Percentiles rank a stretch among this genome's conserved stretches.
These are phyloP conservation scores for Hygrocybe punicea DNA, from an alignment of 768 basidiomycete genomes.

Conservation along the genomic window DNA sequence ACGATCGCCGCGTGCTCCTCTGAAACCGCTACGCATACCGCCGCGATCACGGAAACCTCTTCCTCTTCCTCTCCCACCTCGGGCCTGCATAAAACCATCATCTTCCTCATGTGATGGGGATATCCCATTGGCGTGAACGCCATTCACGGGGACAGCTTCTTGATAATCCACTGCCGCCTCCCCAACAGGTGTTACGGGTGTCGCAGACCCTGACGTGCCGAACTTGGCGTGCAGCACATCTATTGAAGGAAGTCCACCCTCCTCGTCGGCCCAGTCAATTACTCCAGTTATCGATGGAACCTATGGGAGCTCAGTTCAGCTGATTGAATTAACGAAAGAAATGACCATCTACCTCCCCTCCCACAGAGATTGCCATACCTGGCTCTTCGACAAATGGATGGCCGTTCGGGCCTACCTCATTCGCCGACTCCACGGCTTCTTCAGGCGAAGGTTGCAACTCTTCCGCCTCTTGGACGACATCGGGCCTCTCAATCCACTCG, in stretches of 20 bases:
- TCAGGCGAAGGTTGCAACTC: slow-evolving; percentile 21
- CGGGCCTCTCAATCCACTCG: slow-evolving; percentile 56
- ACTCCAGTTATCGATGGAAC: slow-evolving; percentile 20
- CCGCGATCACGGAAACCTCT: slow-evolving; percentile 35
- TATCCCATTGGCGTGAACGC: slow-evolving; percentile 20
- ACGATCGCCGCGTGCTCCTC: slow-evolving; percentile 30
- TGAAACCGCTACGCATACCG: slow-evolving; percentile 42
- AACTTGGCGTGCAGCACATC: slow-evolving; percentile 73
- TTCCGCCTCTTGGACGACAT: slow-evolving; percentile 28
- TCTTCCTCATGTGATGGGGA: slow-evolving; percentile 33
- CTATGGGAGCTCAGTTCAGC: not conserved
- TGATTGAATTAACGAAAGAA: not conserved
- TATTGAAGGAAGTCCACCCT: slow-evolving; percentile 73
- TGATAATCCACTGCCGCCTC: slow-evolving; percentile 24
- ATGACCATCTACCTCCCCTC: slow-evolving; percentile 15
- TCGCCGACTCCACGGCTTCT: slow-evolving; percentile 11
- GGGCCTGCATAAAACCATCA: slow-evolving; percentile 58
- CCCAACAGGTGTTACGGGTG: slow-evolving; percentile 47
- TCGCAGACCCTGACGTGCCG: slow-evolving; percentile 68
- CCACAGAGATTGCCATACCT: slow-evolving; percentile 3
- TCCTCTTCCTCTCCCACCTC: slow-evolving; percentile 48
- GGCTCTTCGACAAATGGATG: slow-evolving; percentile 10
- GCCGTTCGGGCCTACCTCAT: slow-evolving; percentile 4
- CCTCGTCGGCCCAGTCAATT: slow-evolving; percentile 86
- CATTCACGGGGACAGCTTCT: slow-evolving; percentile 28